Percentiles rank a stretch among this genome's conserved stretches.
Evolutionary conservation across 257 asterid genomes (phyloP).

Genomic region (Ilex aquifolium): DNA sequence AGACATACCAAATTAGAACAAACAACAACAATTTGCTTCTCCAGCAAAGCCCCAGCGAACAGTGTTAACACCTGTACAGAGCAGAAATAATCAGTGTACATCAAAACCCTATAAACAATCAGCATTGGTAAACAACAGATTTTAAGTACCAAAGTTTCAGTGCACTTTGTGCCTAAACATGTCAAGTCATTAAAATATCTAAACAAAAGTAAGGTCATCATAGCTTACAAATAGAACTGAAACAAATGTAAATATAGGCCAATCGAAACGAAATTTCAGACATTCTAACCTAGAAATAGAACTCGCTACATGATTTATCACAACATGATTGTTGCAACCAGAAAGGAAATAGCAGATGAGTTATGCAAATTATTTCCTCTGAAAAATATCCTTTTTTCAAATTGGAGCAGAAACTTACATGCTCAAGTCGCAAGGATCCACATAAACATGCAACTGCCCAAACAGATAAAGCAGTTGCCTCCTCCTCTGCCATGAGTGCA

Average conservation of each 20-base stretch:
- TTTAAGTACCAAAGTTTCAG: slow-evolving; percentile 4
- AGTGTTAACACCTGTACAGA: slow-evolving; percentile 70
- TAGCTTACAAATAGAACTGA: too few relatives aligned
- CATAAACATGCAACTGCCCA: slow-evolving; percentile 98
- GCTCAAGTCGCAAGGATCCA: slow-evolving; percentile 91
- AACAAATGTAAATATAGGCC: too few relatives aligned
- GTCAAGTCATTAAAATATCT: too few relatives aligned
- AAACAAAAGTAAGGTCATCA: too few relatives aligned
- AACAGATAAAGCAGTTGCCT: slow-evolving; percentile 86
- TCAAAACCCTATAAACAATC: too few relatives aligned
- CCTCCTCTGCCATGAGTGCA: slow-evolving; percentile 95
- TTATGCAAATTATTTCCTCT: not conserved
- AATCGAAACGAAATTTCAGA: too few relatives aligned
- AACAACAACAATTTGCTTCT: slow-evolving; percentile 74
- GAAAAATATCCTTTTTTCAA: not conserved
- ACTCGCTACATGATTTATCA: too few relatives aligned
- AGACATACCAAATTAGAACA: slow-evolving; percentile 84
- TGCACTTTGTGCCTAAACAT: too few relatives aligned
- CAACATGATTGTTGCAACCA: too few relatives aligned
- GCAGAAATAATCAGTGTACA: slow-evolving; percentile 10
- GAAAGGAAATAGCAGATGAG: too few relatives aligned
- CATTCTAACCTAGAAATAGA: too few relatives aligned
- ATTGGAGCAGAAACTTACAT: slow-evolving; percentile 41
- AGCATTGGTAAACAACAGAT: too few relatives aligned
- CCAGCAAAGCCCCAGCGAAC: slow-evolving; percentile 86